Evolutionary conservation across 139 green algal genomes (phyloP).

Genomic region (Ettlia oleoabundans): DNA sequence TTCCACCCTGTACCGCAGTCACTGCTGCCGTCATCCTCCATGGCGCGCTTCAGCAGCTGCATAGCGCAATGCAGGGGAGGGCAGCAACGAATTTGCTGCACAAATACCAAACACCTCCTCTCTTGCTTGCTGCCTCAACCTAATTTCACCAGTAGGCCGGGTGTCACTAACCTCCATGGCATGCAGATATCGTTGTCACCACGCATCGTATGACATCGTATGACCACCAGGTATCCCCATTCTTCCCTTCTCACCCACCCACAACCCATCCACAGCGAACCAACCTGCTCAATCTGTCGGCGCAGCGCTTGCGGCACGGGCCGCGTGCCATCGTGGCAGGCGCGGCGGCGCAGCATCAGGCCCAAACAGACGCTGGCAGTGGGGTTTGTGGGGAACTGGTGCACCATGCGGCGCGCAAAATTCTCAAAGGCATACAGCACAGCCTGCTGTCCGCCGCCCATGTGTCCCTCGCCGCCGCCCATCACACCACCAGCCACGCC

Average conservation of each 20-base stretch:
- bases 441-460: conserved; percentile 28
- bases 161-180: no score
- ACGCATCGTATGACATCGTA: no score
- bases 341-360: conserved; percentile 61
- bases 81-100: no score
- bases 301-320: conserved; percentile 40
- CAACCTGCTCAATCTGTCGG: conserved; percentile 38
- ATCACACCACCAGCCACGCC: conserved; percentile 55
- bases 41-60: conserved; percentile 44
- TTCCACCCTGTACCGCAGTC: conserved; percentile 62
- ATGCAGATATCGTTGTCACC: no score
- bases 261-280: no score
- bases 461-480: conserved; percentile 41
- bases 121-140: no score
- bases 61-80: no score
- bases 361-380: conserved; percentile 53
- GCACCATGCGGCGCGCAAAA: conserved; percentile 47
- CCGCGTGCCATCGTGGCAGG: conserved; percentile 24
- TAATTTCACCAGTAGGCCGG: no score
- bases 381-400: conserved; percentile 53
- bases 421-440: conserved; percentile 47
- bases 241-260: no score
- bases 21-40: conserved; percentile 33
- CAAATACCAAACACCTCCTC: no score
- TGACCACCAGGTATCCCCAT: no score